Conservation (phyloP, 2,329 filamentous ascomycete genomes). For the Pestalotiopsis sp. region DNA sequence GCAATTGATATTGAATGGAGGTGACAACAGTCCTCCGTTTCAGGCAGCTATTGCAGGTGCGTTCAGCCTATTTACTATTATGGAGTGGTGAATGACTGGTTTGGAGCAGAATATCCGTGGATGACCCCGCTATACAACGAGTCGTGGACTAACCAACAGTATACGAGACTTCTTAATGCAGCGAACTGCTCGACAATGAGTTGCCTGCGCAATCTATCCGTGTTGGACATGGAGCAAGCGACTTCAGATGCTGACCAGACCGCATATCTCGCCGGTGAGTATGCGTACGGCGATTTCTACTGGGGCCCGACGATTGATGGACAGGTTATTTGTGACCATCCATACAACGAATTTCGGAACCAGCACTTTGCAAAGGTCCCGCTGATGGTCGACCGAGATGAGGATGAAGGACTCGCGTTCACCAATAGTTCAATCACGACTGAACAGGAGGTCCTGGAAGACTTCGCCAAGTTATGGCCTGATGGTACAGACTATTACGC, state of each 20-base stretch:
- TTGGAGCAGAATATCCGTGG: not conserved
- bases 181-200: not conserved
- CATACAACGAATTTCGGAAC: too few species aligned
- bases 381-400: too few species aligned
- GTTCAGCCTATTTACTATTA: not conserved
- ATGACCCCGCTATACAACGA: not conserved
- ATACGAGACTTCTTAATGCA: not conserved
- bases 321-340: too few species aligned
- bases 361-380: too few species aligned
- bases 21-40: slow-evolving; percentile 14
- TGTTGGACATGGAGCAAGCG: not conserved
- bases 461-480: too few species aligned
- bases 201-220: not conserved
- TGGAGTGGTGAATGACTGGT: not conserved
- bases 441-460: too few species aligned
- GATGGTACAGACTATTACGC: too few species aligned
- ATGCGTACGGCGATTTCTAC: not conserved
- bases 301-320: not conserved
- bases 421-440: too few species aligned
- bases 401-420: too few species aligned
- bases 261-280: not conserved
- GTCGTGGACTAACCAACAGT: not conserved
- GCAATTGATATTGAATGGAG: slow-evolving; percentile 51
- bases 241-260: not conserved
- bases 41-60: not conserved